Evolutionary conservation across 495 filamentous ascomycete species (phyloP).

Genomic region (Lasiosphaeris hirsuta): DNA sequence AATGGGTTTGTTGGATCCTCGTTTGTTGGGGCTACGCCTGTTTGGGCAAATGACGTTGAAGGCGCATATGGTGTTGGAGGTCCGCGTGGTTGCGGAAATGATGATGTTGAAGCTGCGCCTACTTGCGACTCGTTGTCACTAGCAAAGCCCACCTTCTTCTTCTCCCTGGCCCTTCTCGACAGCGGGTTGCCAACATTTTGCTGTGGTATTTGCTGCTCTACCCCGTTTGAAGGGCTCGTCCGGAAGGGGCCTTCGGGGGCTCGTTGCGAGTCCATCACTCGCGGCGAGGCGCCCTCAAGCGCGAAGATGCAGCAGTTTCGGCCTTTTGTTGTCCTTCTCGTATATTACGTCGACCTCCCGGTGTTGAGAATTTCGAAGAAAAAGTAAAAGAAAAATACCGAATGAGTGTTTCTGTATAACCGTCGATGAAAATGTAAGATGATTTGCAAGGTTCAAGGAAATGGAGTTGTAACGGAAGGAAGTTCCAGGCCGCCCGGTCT

Average conservation of each 20-base stretch:
- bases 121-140: slow-evolving; percentile 6
- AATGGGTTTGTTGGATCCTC: neutral
- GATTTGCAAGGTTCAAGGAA: neutral
- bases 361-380: neutral
- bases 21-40: slow-evolving; percentile 1
- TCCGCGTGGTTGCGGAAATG: no score
- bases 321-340: no score
- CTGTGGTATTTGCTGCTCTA: neutral
- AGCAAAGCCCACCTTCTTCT: slow-evolving; percentile 32
- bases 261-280: neutral
- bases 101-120: neutral
- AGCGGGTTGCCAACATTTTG: slow-evolving; percentile 8
- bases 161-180: slow-evolving; percentile 20
- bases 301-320: neutral
- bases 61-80: no score
- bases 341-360: neutral
- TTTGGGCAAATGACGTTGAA: no score
- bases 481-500: neutral
- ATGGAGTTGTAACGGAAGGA: neutral
- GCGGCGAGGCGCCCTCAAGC: neutral
- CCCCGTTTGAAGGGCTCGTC: neutral
- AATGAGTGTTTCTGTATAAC: neutral
- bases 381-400: neutral
- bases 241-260: neutral
- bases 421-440: neutral